Evolutionary conservation across 139 green algal species (phyloP), one percentile per base, ranked within the genome.

Genomic region (Cymbomonas tetramitiformis): DNA sequence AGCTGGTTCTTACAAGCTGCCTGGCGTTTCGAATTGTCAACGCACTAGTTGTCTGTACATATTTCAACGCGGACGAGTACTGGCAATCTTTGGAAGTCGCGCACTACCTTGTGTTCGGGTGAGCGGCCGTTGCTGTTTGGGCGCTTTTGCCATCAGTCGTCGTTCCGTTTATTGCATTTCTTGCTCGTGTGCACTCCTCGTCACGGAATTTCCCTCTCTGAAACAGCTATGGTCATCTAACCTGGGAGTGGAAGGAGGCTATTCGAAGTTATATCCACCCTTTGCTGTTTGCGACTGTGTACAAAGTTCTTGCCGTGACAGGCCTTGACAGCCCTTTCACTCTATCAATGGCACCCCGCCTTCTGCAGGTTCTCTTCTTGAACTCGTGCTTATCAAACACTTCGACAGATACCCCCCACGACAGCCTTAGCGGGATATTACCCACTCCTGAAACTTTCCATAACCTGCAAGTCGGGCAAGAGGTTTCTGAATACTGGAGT

Each of bases 31-130:
- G 75, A 19, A 2, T 67, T 3, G 24, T 61, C 24, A 70, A 76
- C 15, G 72, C 65, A 0, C 19, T 78, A 2, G 1, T 67, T n/a
- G 15, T 81, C 1, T 30, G 44, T 0, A 85, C 78, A n/a, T 62
- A 56, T 18, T 88, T 88, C 64, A 76, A 74, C 32, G 78, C 81
- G 2, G 81, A 88, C 47, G 81, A 88, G 46, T 83, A 74, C 39
- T 88, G 81, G 81, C 81, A 88, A 41, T 52, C 64, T 30, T 38
- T 64, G 1, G 81, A 88, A 41, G 70, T 84, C 18, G 81, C 80
- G 1, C 80, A 88, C 53, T 38, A 46, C 4, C 32, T 82, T 5
- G 71, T 73, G 1, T 87, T 83, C 51, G 76, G 79, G 64, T 84
- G 38, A 44, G 73, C 24, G 10, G 32, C 38, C 10, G 25, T 29